Conservation (phyloP, 2,329 filamentous ascomycete genomes). For the Neocatenulostroma microsporum region DNA sequence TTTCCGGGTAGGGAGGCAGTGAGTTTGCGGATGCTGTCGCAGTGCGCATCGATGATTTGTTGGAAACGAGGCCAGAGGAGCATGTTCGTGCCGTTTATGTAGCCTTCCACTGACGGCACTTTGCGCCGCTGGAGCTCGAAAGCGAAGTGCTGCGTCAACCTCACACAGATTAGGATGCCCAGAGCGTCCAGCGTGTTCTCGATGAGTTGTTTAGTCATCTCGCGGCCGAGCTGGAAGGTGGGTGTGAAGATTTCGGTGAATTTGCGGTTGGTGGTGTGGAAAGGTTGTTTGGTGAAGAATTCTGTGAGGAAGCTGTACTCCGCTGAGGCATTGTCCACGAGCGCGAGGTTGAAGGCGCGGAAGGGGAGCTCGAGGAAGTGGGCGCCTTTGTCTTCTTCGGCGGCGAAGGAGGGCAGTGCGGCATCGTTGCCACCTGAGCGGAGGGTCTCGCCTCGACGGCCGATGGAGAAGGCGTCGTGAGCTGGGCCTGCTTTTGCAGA, state of each 20-base stretch:
- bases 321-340: constrained; percentile 87
- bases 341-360: constrained; percentile 85
- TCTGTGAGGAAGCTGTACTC: constrained; percentile 91
- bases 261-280: constrained; percentile 69
- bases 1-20: constrained; percentile 42
- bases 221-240: constrained; percentile 75
- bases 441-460: constrained; percentile 75
- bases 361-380: constrained; percentile 90
- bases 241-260: constrained; percentile 86
- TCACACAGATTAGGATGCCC: constrained; percentile 81
- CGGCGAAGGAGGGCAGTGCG: constrained; percentile 78
- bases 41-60: constrained; percentile 85
- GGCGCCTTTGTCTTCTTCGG: constrained; percentile 76
- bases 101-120: constrained; percentile 78
- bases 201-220: constrained; percentile 66
- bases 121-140: constrained; percentile 90
- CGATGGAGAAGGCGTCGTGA: constrained; percentile 84
- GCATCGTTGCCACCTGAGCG: constrained; percentile 59
- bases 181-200: constrained; percentile 74
- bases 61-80: constrained; percentile 94
- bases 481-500: constrained; percentile 18
- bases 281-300: constrained; percentile 77
- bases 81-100: constrained; percentile 94
- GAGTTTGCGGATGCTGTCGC: constrained; percentile 67
- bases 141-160: constrained; percentile 85